phyloP scores from a whole-genome alignment of 2,329 filamentous ascomycete species.

The Exophiala bonariae region DNA sequence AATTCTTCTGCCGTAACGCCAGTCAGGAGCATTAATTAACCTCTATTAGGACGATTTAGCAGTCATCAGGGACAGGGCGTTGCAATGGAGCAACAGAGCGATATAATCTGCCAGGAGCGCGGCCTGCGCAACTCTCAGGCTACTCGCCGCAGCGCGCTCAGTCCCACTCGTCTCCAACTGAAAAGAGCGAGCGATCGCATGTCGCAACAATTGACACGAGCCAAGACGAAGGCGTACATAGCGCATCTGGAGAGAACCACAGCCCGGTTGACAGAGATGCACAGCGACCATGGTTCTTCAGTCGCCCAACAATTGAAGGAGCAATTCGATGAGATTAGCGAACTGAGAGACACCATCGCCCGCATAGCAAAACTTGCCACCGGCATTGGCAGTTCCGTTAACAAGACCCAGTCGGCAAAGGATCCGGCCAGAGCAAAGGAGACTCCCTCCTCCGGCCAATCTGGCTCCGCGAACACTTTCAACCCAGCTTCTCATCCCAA shows the following conservation, averaged over 20 bases:
- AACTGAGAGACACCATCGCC: not conserved
- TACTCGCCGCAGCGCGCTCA: too few relatives aligned
- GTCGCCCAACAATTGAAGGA: not conserved
- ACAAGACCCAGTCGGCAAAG: not conserved
- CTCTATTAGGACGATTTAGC: too few relatives aligned
- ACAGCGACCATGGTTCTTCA: not conserved
- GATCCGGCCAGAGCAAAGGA: not conserved
- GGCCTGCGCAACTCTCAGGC: too few relatives aligned
- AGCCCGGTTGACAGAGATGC: not conserved
- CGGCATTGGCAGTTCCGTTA: not conserved
- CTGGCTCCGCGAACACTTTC: too few relatives aligned
- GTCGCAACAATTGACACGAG: not conserved
- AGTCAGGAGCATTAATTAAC: too few relatives aligned
- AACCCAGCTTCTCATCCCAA: not conserved
- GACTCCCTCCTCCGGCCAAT: not conserved
- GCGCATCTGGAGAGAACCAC: not conserved
- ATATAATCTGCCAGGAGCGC: too few relatives aligned
- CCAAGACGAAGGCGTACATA: not conserved
- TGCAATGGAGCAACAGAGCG: too few relatives aligned
- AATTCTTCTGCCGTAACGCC: too few relatives aligned
- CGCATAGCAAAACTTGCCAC: not conserved
- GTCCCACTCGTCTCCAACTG: not conserved
- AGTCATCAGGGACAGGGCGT: too few relatives aligned
- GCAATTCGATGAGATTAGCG: not conserved
- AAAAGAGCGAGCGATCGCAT: not conserved